Evolutionary conservation across 345 rosid species (phyloP), one percentile per base, ranked within the genome.

Genomic region (Microcos paniculata): DNA sequence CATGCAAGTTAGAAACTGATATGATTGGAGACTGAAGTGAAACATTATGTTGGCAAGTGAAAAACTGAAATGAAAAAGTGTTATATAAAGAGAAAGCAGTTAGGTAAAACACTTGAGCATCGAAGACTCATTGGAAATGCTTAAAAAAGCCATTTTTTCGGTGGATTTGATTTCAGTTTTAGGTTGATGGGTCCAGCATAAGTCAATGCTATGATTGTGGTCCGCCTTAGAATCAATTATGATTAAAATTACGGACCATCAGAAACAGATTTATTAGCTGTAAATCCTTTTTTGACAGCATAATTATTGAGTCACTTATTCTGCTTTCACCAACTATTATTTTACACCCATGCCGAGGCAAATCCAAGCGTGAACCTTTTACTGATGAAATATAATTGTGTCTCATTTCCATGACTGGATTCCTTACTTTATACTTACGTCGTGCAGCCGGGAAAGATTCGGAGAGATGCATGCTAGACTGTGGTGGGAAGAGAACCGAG

Each of bases 401-500:
- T 72, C 21, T 46, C 5, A 59, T 68, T 67, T 42, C 61, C 21
- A 45, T 62, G 56, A 68, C 38, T 21, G 52, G 42, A 14, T 42
- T 62, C 45, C 67, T 71, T 61, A 55, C 49, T 35, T 53, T 15
- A 53, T 35, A n/a, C 31, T 6, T 52, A 21, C 62, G 6, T 77
- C 10, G 6, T 85, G 85, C 89, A 90, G 99, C 87, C 99, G 99
- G 73, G 98, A 96, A 77, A 90, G 75, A 87, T 96, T 96, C 0
- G 96, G 97, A 64, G 99, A 96, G 87, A 85, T 90, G 93, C 99
- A 96, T 55, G 99, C 99, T 49, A 88, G 94, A 74, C 24, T 96
- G 8, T 93, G 99, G 99, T 96, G 99, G 99, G 99, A 96, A 84
- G 97, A 96, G 84, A 96, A 96, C 79, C 85, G 98, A 55, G 93